Evolutionary conservation across 1,139 yeast species (phyloP).

Genomic region (Ogataea hybrid): DNA sequence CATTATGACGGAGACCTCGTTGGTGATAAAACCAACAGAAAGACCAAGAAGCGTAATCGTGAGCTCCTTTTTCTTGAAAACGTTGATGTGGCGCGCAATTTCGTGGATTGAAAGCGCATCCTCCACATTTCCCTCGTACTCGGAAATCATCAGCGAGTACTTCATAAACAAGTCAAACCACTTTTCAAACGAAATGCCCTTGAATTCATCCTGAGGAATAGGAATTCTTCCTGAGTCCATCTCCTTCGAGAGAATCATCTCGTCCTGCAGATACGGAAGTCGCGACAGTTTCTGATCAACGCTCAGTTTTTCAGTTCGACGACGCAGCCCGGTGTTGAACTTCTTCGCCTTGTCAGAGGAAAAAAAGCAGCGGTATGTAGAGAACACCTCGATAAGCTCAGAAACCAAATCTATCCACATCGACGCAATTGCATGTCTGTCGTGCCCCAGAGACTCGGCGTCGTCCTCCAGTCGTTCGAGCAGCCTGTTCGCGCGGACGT

Average conservation of each 20-base stretch:
- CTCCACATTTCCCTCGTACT: constrained; percentile 54
- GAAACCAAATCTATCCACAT: constrained; percentile 87
- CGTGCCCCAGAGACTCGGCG: constrained; percentile 42
- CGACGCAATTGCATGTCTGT: constrained; percentile 60
- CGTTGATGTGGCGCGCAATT: constrained; percentile 73
- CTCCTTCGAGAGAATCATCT: constrained; percentile 45
- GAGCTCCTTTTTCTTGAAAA: constrained; percentile 56
- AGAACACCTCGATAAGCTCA: constrained; percentile 78
- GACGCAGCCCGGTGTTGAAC: constrained; percentile 67
- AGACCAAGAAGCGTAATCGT: constrained; percentile 63
- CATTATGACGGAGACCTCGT: constrained; percentile 51
- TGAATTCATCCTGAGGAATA: constrained; percentile 52
- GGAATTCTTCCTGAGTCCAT: constrained; percentile 33
- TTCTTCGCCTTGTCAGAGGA: constrained; percentile 69
- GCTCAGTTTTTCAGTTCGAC: constrained; percentile 58
- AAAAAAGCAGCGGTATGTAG: constrained; percentile 73
- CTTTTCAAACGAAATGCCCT: constrained; percentile 72
- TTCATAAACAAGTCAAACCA: constrained; percentile 89
- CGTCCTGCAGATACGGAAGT: constrained; percentile 64
- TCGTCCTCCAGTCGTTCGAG: constrained; percentile 35
- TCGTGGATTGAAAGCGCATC: constrained; percentile 72
- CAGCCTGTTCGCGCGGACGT: constrained; percentile 57
- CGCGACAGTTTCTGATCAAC: constrained; percentile 72
- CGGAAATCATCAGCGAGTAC: constrained; percentile 64
- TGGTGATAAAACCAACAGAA: constrained; percentile 57